Base-by-base conservation (phyloP, 169 alveolate species). In the Haemoproteus tartakovskyi region DNA sequence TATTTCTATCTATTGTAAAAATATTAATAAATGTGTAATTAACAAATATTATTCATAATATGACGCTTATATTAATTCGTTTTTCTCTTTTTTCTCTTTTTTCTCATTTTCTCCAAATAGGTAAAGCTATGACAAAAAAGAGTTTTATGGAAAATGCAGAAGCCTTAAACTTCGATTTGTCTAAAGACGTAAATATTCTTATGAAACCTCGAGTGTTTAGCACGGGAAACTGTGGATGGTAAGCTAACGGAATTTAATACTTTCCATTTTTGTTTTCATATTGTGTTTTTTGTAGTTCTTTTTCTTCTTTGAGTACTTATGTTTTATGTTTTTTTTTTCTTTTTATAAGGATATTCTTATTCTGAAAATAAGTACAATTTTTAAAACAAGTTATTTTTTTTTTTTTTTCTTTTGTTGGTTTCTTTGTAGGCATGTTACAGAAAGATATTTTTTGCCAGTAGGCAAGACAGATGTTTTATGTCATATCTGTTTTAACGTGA, bases 221-320 rank as follows among this genome's bases (percentile, higher is more conserved):
- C 22, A 87, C 92, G 16, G 89, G 85, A 9, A 87, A 89, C 62
- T 83, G 90, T 40, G 92, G 92, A 46, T 87, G 92, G 92, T 87
- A 78, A 36, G 52, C 36, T 57, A 36, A 60, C 2, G 80, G 63
- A 16, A 67, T 78, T 0, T 78, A 67, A 0, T 78, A 83, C 30
- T 62, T 79, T 33, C 87, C 87, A 18, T 79, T 83, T 41, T 80
- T 79, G 24, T 62, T 79, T 30, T 60, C 83, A 43, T 62, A 78
- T 26, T 79, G 45, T n/a, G n/a, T n/a, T 11, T 11, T 11, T 30
- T 41, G 19, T 16, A n/a, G 9, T 3, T 4, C 2, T 29, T 5
- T n/a, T 12, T n/a, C n/a, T n/a, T n/a, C n/a, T n/a, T n/a, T n/a
- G n/a, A n/a, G n/a, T n/a, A n/a, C n/a, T n/a, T n/a, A n/a, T n/a